phyloP scores from a whole-genome alignment of 306 rosid genomes.

The Malus orientalis region DNA sequence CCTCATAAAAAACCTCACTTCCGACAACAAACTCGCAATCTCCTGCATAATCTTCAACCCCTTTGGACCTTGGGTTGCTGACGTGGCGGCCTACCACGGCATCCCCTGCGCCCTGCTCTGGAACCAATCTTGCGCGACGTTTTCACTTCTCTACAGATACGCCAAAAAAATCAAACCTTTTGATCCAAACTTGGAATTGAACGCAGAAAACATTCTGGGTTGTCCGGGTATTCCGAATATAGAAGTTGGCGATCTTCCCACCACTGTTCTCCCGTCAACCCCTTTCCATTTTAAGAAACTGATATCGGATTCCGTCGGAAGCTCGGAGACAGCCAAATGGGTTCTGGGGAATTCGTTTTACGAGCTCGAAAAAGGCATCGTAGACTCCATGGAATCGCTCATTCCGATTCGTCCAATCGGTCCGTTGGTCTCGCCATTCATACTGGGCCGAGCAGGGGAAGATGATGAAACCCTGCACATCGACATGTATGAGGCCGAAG shows the following conservation, averaged over 20 bases:
- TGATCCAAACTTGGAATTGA: slow-evolving; percentile 14
- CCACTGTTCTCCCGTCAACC: slow-evolving; percentile 35
- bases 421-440: slow-evolving; percentile 43
- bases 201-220: slow-evolving; percentile 6
- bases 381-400: slow-evolving; percentile 31
- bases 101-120: slow-evolving; percentile 57
- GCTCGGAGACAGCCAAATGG: slow-evolving; percentile 39
- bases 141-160: slow-evolving; percentile 40
- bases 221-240: slow-evolving; percentile 43
- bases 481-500: slow-evolving; percentile 51
- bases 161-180: slow-evolving; percentile 6
- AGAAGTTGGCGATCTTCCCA: slow-evolving; percentile 38
- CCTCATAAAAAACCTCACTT: slow-evolving; percentile 20
- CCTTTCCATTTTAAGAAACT: slow-evolving; percentile 1
- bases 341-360: slow-evolving; percentile 38
- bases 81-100: slow-evolving; percentile 12
- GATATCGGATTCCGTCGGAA: background rate
- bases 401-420: slow-evolving; percentile 34
- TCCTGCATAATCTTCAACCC: slow-evolving; percentile 40
- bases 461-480: background rate
- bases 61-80: slow-evolving; percentile 42
- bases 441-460: slow-evolving; percentile 43
- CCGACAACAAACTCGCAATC: background rate
- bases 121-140: slow-evolving; percentile 46
- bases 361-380: slow-evolving; percentile 43